These are phyloP conservation scores for Macrophomina pseudophaseolina DNA, from an alignment of 2,329 filamentous ascomycete species.

Conservation along the genomic window DNA sequence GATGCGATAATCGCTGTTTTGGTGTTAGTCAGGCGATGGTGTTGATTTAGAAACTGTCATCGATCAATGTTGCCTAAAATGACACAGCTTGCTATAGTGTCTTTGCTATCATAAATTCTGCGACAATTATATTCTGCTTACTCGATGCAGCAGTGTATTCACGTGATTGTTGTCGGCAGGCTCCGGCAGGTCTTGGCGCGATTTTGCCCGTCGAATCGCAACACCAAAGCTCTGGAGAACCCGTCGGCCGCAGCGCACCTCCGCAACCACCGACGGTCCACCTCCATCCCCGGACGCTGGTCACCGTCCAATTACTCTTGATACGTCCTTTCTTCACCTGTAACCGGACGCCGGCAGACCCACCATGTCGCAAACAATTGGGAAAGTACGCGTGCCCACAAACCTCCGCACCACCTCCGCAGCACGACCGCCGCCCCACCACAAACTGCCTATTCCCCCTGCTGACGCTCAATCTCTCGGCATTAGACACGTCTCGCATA, in stretches of 20 bases:
- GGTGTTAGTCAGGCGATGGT: background rate
- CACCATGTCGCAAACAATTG: constrained; percentile 79
- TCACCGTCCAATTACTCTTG: background rate
- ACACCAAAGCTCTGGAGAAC: constrained; percentile 11
- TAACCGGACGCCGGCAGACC: constrained; percentile 32
- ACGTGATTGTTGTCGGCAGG: constrained; percentile 9
- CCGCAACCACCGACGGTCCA: background rate
- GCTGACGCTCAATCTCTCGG: constrained; percentile 16
- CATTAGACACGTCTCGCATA: constrained; percentile 91
- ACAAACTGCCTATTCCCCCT: background rate
- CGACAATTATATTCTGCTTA: background rate
- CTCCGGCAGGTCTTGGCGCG: constrained; percentile 24
- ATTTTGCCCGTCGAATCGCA: constrained; percentile 22
- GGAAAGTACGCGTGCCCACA: constrained; percentile 62
- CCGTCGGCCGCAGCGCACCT: background rate
- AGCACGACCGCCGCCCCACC: background rate
- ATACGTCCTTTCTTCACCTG: background rate
- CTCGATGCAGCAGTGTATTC: background rate
- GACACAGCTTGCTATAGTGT: no score
- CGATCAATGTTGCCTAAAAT: no score
- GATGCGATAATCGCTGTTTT: background rate
- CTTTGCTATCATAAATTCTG: background rate
- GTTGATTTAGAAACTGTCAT: no score
- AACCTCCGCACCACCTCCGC: background rate
- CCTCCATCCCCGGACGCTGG: background rate